Conservation (phyloP, 139 green algal genomes). For the Auxenochlorella pyrenoidosa region DNA sequence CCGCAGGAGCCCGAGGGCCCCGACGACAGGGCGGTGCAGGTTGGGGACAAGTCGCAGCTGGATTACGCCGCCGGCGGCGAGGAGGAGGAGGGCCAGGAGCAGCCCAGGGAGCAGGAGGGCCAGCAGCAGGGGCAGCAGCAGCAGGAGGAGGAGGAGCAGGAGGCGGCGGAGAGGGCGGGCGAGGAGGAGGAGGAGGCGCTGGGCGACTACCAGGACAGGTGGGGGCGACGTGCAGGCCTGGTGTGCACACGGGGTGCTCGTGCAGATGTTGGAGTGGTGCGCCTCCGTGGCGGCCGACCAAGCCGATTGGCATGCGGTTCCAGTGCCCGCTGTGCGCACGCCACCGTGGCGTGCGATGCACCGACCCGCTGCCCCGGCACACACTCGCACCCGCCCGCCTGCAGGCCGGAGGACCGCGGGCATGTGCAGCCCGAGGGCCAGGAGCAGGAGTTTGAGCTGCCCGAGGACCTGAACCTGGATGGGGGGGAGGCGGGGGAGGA, state of each 20-base stretch:
- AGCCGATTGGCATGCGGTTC: no score
- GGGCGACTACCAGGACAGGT: slow-evolving; percentile 51
- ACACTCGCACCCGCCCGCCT: not conserved
- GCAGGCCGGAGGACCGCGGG: slow-evolving; percentile 83
- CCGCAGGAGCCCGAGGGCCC: slow-evolving; percentile 19
- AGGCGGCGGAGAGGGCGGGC: slow-evolving; percentile 23
- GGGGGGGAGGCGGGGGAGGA: slow-evolving; percentile 53
- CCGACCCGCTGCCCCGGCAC: no score
- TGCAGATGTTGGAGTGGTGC: no score
- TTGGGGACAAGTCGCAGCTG: slow-evolving; percentile 78
- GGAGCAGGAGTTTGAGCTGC: slow-evolving; percentile 83
- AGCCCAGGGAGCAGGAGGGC: slow-evolving; percentile 57
- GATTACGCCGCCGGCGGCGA: slow-evolving; percentile 75
- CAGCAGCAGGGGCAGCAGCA: slow-evolving; percentile 46
- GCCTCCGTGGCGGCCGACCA: no score
- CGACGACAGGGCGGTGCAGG: slow-evolving; percentile 51
- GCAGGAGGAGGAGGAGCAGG: slow-evolving; percentile 53
- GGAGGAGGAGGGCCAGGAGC: slow-evolving; percentile 58
- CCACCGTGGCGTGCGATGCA: no score
- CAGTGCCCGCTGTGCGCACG: not conserved
- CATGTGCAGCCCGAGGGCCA: slow-evolving; percentile 60
- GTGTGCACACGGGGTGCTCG: no score
- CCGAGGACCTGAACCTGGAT: slow-evolving; percentile 87
- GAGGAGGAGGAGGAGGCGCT: slow-evolving; percentile 59
- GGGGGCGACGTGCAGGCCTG: no score